A percentile compares a stretch with the other conserved stretches of the same genome.
Evolutionary conservation across 805 yeast species (phyloP).

Genomic region (Lipomyces orientalis): DNA sequence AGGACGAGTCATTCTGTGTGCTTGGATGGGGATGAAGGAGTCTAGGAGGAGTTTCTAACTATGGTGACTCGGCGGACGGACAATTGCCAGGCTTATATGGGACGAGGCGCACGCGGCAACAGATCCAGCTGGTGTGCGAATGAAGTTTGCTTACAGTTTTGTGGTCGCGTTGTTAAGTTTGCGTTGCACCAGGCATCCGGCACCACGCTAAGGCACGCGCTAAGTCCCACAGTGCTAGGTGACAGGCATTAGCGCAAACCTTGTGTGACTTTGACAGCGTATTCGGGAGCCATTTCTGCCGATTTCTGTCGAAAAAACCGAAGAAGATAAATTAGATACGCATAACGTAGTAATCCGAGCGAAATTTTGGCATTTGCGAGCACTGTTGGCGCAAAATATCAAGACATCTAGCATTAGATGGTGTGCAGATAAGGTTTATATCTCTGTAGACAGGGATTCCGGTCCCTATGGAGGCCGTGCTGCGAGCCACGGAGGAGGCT

Average conservation of each 20-base stretch:
- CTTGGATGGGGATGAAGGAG: background rate
- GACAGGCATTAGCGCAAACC: conserved; percentile 1
- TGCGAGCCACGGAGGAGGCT: background rate
- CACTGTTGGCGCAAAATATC: too few species aligned
- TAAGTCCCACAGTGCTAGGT: background rate
- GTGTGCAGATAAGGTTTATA: background rate
- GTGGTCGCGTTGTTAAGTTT: background rate
- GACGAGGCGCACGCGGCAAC: background rate
- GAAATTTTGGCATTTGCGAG: too few species aligned
- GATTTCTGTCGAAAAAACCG: background rate
- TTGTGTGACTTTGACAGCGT: background rate
- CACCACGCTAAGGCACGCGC: background rate
- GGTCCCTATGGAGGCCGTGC: background rate
- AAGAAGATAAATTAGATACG: background rate
- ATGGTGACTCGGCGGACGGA: background rate
- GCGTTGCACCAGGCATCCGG: background rate
- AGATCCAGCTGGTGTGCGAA: background rate
- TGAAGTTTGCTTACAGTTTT: background rate
- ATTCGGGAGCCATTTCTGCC: background rate
- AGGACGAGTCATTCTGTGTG: conserved; percentile 50
- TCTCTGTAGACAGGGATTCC: background rate
- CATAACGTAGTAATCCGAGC: background rate
- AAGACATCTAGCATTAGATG: too few species aligned
- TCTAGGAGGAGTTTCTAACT: background rate
- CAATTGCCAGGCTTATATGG: background rate